Evolutionary conservation across 768 basidiomycete species (phyloP), one percentile per base, ranked within the genome.

Genomic region (Kwoniella europaea): DNA sequence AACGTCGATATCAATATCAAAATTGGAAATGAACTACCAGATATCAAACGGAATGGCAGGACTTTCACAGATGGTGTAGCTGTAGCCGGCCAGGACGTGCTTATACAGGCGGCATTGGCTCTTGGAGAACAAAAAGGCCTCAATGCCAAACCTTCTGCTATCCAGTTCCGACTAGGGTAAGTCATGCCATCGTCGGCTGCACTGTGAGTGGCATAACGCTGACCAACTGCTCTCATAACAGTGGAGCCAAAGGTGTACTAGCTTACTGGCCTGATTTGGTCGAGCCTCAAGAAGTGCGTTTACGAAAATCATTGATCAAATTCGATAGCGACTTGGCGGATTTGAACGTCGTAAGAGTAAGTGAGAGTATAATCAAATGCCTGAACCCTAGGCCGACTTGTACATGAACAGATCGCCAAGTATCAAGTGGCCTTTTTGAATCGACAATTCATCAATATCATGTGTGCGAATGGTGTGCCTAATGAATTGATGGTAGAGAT

Each of bases 51-150:
- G 9, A 77, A 79, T 35, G 75, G 74, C 10, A 69, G 70, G 54
- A 76, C 68, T 13, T 82, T 83, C 68, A 83, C 82, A 2, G 82
- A 83, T 67, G 82, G 82, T 13, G 79, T 78, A 29, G 81, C 78
- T 4, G 68, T 81, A 1, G 82, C 80, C n/a, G 77, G 77, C 5
- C 35, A 18, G 12, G 75, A 73, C 12, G 74, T 83, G 12, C 74
- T 82, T 41, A 63, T 54, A 27, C 64, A 75, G 12, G 79, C 82
- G 0, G 81, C 82, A 2, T 65, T 65, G 10, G 78, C 77, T 10
- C 65, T 83, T 9, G 78, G 81, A n/a, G 65, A 73, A 6, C 73
- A 46, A 4, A 55, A 43, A 18, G 80, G 81, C 1, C 18, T 79
- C 44, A 77, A 83, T 55, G 55, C 71, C 3, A 67, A 44, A 4